These are phyloP conservation scores for Euphorbia celastroides DNA, from an alignment of 441 rosid species.

Conservation along the genomic window DNA sequence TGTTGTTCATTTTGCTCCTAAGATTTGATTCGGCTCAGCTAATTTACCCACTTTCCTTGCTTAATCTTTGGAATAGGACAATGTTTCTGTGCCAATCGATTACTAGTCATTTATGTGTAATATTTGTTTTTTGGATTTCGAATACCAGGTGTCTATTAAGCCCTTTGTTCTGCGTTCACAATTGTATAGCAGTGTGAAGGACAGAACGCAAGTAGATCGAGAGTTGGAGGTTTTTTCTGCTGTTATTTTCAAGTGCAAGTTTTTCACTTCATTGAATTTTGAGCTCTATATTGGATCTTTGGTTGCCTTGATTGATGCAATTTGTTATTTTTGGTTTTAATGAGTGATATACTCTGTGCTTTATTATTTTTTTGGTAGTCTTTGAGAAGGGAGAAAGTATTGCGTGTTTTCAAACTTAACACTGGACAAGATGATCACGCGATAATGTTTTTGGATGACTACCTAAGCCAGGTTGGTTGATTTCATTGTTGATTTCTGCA, in stretches of 20 bases:
- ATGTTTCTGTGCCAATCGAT: background rate
- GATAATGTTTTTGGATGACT: constrained; percentile 79
- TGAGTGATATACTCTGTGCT: background rate
- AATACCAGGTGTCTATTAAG: constrained; percentile 52
- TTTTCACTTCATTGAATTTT: background rate
- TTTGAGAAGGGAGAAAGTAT: constrained; percentile 60
- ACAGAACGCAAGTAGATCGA: constrained; percentile 89
- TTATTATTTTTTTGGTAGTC: constrained; percentile 36
- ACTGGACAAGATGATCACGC: constrained; percentile 95
- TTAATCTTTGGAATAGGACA: background rate
- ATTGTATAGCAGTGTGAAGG: constrained; percentile 74
- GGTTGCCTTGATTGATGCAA: background rate
- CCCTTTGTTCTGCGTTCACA: constrained; percentile 88
- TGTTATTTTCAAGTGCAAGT: background rate
- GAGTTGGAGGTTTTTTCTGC: constrained; percentile 62
- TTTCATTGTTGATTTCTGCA: background rate
- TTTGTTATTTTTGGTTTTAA: background rate
- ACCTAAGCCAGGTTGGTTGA: constrained; percentile 58
- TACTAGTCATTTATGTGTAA: background rate
- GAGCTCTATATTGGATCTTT: background rate
- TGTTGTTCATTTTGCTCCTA: background rate
- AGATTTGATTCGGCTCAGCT: background rate
- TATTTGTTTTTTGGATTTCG: background rate
- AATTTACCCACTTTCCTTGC: background rate
- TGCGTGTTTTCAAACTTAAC: constrained; percentile 81